Evolutionary conservation across 192 early-diverging fungal species (phyloP), one percentile per base, ranked within the genome.

Genomic region (Backusella mclennaniae): DNA sequence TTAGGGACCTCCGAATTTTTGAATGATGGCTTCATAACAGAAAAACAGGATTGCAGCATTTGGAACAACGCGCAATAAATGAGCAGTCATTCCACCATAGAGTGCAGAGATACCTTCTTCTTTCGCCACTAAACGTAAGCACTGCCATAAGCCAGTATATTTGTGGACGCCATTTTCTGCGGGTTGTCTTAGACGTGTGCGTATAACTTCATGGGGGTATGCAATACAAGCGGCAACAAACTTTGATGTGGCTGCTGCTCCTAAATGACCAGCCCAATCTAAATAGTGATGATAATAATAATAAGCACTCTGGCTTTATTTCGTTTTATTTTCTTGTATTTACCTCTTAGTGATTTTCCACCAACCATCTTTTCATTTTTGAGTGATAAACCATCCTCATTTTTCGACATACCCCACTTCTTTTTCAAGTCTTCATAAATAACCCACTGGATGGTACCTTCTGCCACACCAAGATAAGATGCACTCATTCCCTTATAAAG

Each of bases 31-130:
- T 74, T 96, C 95, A 74, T 95, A 96, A 14, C 91, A 89, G 69
- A 95, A 86, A 75, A 98, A 98, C 91, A 98, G 90, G 70, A 98
- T 97, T 6, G 95, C 93, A 0, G 97, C 96, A 80, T 98, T 98
- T 2, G 97, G 97, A 11, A 99, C 96, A 0, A 96, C 95, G 63
- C 97, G 90, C 87, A 97, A 83, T 67, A 99, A 84, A 84, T 98
- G 96, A 14, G 96, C 93, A 15, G 95, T 93, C 89, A 99, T 89
- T 23, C 97, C 97, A 66, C 96, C 95, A 78, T 98, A 99, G 26
- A 99, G 82, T 6, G 94, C 95, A 21, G 84, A 84, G 3, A 94
- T 41, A 68, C 97, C 96, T 80, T 99, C 97, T 75, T 97, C 93
- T 23, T 75, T 79, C 39, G 88, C 84, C n/a, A 96, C 92, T 12